Evolutionary conservation across 169 alveolate genomes (phyloP).

Genomic region (Plasmodium relictum): DNA sequence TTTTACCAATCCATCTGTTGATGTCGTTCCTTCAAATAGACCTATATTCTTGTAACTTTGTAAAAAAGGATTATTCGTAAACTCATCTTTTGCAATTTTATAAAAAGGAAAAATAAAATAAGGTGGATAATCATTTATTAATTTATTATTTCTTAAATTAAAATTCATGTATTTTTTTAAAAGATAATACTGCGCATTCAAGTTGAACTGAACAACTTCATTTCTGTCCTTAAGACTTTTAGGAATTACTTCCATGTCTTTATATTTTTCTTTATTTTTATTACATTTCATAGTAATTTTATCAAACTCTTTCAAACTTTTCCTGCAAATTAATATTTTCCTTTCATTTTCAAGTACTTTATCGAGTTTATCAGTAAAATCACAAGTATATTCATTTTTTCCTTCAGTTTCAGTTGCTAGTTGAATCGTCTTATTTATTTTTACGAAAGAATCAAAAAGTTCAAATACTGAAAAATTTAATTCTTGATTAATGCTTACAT

Average conservation of each 20-base stretch:
- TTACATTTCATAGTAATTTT: constrained; percentile 27
- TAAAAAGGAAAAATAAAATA: constrained; percentile 19
- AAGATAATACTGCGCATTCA: constrained; percentile 16
- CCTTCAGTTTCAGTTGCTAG: constrained; percentile 3
- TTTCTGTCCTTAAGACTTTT: constrained; percentile 7
- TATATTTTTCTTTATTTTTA: background rate
- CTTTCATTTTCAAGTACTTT: background rate
- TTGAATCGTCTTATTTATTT: constrained; percentile 20
- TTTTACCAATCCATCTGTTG: constrained; percentile 18
- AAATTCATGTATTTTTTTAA: constrained; percentile 23
- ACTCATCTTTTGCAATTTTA: constrained; percentile 27
- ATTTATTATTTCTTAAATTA: background rate
- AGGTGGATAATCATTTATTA: constrained; percentile 28
- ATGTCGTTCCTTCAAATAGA: constrained; percentile 22
- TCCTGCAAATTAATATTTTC: constrained; percentile 49
- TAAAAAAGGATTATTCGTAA: constrained; percentile 40
- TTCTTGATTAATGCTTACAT: constrained; percentile 58
- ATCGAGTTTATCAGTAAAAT: constrained; percentile 35
- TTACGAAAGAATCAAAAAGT: constrained; percentile 12
- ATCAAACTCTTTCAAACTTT: constrained; percentile 61
- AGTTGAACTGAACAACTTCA: constrained; percentile 14
- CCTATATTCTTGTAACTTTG: constrained; percentile 16
- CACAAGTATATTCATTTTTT: constrained; percentile 47
- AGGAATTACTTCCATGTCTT: constrained; percentile 26
- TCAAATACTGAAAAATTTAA: constrained; percentile 37